These are phyloP conservation scores for Lichtheimia ornata DNA, from an alignment of 371 early-diverging fungal genomes.

Conservation along the genomic window DNA sequence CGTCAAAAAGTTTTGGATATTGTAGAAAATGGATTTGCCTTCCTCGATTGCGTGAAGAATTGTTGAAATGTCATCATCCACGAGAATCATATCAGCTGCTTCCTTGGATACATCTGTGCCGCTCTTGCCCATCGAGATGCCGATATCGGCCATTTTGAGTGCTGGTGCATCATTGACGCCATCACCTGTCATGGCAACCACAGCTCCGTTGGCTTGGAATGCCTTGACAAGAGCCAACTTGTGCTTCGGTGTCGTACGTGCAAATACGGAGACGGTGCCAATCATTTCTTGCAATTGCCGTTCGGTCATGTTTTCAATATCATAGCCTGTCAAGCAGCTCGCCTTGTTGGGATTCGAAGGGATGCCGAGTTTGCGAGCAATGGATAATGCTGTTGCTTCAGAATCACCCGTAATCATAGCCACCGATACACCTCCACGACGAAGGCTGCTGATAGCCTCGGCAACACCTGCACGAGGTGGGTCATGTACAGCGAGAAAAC, in stretches of 20 bases:
- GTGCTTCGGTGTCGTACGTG: constrained; percentile 90
- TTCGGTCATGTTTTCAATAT: constrained; percentile 70
- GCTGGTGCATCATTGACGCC: constrained; percentile 97
- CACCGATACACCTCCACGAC: constrained; percentile 78
- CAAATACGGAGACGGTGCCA: constrained; percentile 74
- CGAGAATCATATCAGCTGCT: constrained; percentile 91
- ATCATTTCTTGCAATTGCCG: constrained; percentile 64
- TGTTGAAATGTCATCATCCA: constrained; percentile 85
- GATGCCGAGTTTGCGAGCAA: constrained; percentile 78
- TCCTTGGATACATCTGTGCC: constrained; percentile 93
- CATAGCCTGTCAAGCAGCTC: constrained; percentile 70
- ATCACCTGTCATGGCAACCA: constrained; percentile 95
- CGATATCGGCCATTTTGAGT: constrained; percentile 86
- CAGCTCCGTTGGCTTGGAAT: constrained; percentile 69
- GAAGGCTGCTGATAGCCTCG: constrained; percentile 61
- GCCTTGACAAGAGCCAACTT: constrained; percentile 87
- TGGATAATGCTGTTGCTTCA: constrained; percentile 78
- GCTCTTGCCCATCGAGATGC: constrained; percentile 88
- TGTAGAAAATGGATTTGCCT: constrained; percentile 92
- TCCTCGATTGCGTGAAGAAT: constrained; percentile 88
- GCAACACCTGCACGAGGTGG: constrained; percentile 79
- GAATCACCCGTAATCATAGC: constrained; percentile 94
- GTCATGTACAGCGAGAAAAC: constrained; percentile 85
- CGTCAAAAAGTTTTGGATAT: constrained; percentile 89
- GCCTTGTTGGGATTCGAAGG: constrained; percentile 56